Evolutionary conservation across 768 basidiomycete species (phyloP).

Genomic region (Naganishia vaughanmartiniae): DNA sequence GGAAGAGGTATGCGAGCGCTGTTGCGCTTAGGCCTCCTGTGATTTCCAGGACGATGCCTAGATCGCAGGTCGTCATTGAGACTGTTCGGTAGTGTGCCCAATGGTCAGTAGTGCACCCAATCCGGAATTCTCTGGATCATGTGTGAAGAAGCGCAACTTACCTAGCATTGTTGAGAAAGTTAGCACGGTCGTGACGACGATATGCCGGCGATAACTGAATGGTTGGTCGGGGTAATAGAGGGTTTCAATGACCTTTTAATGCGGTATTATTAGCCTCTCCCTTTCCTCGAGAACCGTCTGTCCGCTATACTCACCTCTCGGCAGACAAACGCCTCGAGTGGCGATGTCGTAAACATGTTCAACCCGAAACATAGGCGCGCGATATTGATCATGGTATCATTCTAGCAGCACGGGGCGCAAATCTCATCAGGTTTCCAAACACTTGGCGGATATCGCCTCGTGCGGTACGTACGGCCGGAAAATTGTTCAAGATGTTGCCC

Average conservation of each 20-base stretch:
- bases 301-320: conserved; percentile 67
- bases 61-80: conserved; percentile 86
- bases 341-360: conserved; percentile 98
- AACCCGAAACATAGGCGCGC: conserved; percentile 90
- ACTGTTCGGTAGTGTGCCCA: conserved; percentile 56
- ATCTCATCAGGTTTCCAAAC: background rate
- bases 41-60: conserved; percentile 97
- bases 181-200: conserved; percentile 85
- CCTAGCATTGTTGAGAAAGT: conserved; percentile 77
- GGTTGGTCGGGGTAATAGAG: conserved; percentile 87
- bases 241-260: conserved; percentile 77
- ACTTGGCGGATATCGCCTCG: background rate
- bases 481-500: conserved; percentile 98
- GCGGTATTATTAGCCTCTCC: background rate
- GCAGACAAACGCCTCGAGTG: conserved; percentile 93
- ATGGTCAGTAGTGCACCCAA: background rate
- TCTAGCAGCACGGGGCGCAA: conserved; percentile 55
- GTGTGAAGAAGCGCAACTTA: conserved; percentile 52
- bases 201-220: conserved; percentile 77
- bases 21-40: conserved; percentile 80
- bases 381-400: conserved; percentile 86
- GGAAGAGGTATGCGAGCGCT: conserved; percentile 77
- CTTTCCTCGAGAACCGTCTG: background rate
- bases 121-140: background rate
- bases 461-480: conserved; percentile 62